Base-by-base conservation (phyloP, 2,329 filamentous ascomycete genomes). In the Paecilomyces variotii region DNA sequence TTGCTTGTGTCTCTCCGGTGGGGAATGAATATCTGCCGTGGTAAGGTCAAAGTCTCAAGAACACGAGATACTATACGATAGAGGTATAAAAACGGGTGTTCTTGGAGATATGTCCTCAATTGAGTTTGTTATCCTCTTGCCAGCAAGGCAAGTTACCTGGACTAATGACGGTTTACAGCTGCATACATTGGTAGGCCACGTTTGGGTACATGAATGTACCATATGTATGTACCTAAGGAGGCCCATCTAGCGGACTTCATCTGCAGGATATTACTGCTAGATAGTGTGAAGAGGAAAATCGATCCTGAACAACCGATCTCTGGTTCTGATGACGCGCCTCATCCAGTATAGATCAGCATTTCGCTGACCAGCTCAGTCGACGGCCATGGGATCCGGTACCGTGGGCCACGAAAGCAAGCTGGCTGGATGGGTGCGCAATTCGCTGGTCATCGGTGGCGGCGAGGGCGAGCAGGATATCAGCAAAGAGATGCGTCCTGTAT, bases 251-350 rank as follows among this genome's bases (percentile, higher is more conserved):
- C 35, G 14, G 2, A 19, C 14, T 45, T 45, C 5, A 19, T 24
- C n/a, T 45, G 39, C 39, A 45, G 39, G 30, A 24, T 4, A 19
- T 9, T 19, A 45, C 5, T 45, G 11, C 39, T 19, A 19, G 19
- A 19, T 19, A 5, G 2, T 7, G n/a, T 45, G 39, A 45, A 45
- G 5, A 19, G n/a, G 19, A n/a, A 24, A 14, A 45, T 45, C 39
- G 39, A 45, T 45, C 12, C 39, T 19, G 5, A 1, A 19, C n/a
- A 9, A n/a, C 39, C 39, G 39, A 45, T 45, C n/a, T 45, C 39
- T 39, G 54, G 54, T 39, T 55, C 32, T 26, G 34, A 55, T 55
- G 32, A 55, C 54, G 54, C 54, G 35, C 50, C 24, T 28, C 25
- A 52, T 12, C 9, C 50, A 52, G 50, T 26, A 52, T 52, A 28